Percentiles rank a stretch among this genome's conserved stretches.
phyloP scores from a whole-genome alignment of 2,329 filamentous ascomycete species.

The Zymoseptoria brevis region DNA sequence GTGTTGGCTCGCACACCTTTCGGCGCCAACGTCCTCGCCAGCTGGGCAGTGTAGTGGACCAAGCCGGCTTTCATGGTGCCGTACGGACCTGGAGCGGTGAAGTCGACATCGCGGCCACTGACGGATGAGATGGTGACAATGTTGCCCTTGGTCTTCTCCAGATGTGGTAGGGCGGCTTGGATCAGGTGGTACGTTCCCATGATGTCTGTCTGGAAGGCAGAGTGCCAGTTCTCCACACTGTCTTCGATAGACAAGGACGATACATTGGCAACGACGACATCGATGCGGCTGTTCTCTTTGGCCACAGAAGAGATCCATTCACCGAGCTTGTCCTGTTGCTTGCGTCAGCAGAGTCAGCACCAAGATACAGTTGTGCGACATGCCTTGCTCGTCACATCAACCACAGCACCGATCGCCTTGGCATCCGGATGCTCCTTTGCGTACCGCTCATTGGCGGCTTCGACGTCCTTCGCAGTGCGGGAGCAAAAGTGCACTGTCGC shows the following conservation, averaged over 20 bases:
- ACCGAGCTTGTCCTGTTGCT: slow-evolving; percentile 6
- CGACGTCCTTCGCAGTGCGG: slow-evolving; percentile 18
- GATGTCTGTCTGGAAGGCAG: slow-evolving; percentile 30
- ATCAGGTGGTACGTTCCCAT: slow-evolving; percentile 29
- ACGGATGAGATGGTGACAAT: slow-evolving; percentile 32
- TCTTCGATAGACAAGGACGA: slow-evolving; percentile 27
- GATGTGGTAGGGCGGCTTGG: slow-evolving; percentile 27
- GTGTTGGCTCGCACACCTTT: slow-evolving; percentile 33
- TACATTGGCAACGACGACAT: slow-evolving; percentile 27
- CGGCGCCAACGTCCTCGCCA: slow-evolving; percentile 30
- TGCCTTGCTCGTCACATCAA: slow-evolving; percentile 21
- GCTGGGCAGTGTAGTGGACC: slow-evolving; percentile 31
- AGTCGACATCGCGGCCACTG: slow-evolving; percentile 32
- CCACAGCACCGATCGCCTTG: slow-evolving; percentile 17
- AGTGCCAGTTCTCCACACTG: slow-evolving; percentile 18
- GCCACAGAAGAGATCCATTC: slow-evolving; percentile 20
- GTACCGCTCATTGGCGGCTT: slow-evolving; percentile 12
- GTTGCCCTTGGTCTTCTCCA: slow-evolving; percentile 30
- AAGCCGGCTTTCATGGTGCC: slow-evolving; percentile 32
- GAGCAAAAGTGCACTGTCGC: slow-evolving; percentile 29
- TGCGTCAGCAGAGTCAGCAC: background rate
- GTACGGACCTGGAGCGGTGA: slow-evolving; percentile 32
- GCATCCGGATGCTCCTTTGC: slow-evolving; percentile 14
- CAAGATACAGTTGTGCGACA: background rate
- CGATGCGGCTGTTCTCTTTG: slow-evolving; percentile 18